These are phyloP conservation scores for Pseudevernia furfuracea DNA, from an alignment of 495 filamentous ascomycete species.

Conservation along the genomic window DNA sequence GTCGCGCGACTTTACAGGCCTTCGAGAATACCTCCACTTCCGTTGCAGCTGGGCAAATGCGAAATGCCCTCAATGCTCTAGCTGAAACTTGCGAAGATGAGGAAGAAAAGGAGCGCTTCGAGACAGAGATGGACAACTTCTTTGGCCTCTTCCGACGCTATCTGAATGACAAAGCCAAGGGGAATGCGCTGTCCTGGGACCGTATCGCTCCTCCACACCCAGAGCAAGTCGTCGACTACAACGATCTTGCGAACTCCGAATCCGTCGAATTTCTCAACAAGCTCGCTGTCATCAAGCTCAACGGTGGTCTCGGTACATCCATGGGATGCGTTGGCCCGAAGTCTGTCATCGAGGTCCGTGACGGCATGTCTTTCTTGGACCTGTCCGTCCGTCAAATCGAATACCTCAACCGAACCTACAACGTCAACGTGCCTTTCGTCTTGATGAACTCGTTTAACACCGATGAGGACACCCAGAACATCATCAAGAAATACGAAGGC, in stretches of 20 bases:
- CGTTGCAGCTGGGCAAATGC: slow-evolving; percentile 97
- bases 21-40: slow-evolving; percentile 99
- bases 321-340: slow-evolving; percentile 99
- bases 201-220: slow-evolving; percentile 87
- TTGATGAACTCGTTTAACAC: slow-evolving; percentile 99
- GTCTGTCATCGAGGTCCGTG: slow-evolving; percentile 98
- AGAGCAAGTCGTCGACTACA: slow-evolving; percentile 90
- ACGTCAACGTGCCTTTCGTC: slow-evolving; percentile 95
- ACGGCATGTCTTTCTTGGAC: slow-evolving; percentile 99
- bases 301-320: slow-evolving; percentile 97
- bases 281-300: slow-evolving; percentile 97
- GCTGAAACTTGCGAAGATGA: slow-evolving; percentile 80
- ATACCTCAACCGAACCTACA: slow-evolving; percentile 96
- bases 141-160: slow-evolving; percentile 96
- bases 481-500: slow-evolving; percentile 99
- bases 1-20: slow-evolving; percentile 50
- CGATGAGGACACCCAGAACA: slow-evolving; percentile 92
- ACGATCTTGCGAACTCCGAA: slow-evolving; percentile 72
- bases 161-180: slow-evolving; percentile 97
- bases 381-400: slow-evolving; percentile 98
- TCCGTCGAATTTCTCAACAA: slow-evolving; percentile 93
- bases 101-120: slow-evolving; percentile 80
- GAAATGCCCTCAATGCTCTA: slow-evolving; percentile 90
- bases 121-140: slow-evolving; percentile 99
- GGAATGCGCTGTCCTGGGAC: slow-evolving; percentile 90